These are phyloP conservation scores for Protostelium mycophagum DNA, from an alignment of 78 protist genomes.

Conservation along the genomic window DNA sequence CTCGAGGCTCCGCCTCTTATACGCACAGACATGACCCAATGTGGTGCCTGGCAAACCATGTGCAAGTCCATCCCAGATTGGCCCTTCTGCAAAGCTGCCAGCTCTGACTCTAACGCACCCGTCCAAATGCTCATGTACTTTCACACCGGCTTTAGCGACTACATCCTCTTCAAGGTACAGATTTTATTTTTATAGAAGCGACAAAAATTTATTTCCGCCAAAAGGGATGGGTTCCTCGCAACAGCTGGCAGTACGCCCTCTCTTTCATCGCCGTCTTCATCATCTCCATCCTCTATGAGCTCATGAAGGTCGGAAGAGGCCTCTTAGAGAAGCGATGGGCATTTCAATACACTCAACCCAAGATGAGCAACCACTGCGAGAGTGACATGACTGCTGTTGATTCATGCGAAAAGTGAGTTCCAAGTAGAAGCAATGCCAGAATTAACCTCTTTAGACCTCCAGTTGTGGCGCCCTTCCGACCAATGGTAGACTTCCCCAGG, in stretches of 20 bases:
- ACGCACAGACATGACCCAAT: conserved; percentile 20
- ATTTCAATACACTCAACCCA: background rate
- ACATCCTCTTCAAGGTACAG: conserved; percentile 34
- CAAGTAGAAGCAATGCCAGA: background rate
- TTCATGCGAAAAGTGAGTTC: background rate
- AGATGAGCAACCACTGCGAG: background rate
- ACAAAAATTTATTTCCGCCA: too few species aligned
- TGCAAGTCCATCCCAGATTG: background rate
- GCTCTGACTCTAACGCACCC: background rate
- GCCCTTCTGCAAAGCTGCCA: background rate
- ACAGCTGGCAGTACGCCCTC: conserved; percentile 37
- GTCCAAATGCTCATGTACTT: conserved; percentile 48
- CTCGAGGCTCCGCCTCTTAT: background rate
- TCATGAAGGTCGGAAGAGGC: conserved; percentile 14
- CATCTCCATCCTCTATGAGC: conserved; percentile 38
- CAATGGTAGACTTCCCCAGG: background rate
- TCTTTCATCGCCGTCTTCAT: conserved; percentile 31
- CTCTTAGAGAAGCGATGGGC: conserved; percentile 38
- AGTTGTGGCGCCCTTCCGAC: background rate
- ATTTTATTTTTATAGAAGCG: too few species aligned
- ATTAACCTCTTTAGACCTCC: background rate
- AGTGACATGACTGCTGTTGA: background rate
- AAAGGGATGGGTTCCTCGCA: conserved; percentile 41
- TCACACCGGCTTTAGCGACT: conserved; percentile 57
- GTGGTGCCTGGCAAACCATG: conserved; percentile 16